A percentile compares a stretch with the other conserved stretches of the same genome.
These are phyloP conservation scores for Zygotorulaspora florentina DNA, from an alignment of 805 yeast species.

Conservation along the genomic window DNA sequence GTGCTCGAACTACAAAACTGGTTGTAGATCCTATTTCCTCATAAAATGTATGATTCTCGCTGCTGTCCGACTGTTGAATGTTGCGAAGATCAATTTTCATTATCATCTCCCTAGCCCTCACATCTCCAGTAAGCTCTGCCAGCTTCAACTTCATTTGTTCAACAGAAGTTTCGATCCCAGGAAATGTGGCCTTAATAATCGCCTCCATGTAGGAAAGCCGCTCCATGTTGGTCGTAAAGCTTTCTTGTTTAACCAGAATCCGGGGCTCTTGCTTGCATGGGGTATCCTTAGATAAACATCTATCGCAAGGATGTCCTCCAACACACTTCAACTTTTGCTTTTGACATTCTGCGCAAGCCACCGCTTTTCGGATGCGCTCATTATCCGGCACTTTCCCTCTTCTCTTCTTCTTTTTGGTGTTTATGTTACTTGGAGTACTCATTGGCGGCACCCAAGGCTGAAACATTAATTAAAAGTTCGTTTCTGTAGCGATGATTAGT, in stretches of 20 bases:
- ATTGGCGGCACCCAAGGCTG: background rate
- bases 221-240: conserved; percentile 3
- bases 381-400: conserved; percentile 11
- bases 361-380: conserved; percentile 11
- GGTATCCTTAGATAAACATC: conserved; percentile 5
- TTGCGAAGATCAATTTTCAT: conserved; percentile 9
- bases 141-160: conserved; percentile 9
- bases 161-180: conserved; percentile 8
- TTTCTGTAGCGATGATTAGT: too few species aligned
- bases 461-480: too few species aligned
- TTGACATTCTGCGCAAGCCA: conserved; percentile 9
- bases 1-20: conserved; percentile 10
- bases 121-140: conserved; percentile 10
- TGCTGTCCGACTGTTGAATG: conserved; percentile 8
- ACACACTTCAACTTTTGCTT: conserved; percentile 10
- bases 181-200: conserved; percentile 9
- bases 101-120: conserved; percentile 8
- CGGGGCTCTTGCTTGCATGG: conserved; percentile 7
- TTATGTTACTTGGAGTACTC: background rate
- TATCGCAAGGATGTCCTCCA: conserved; percentile 9
- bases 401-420: conserved; percentile 4
- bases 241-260: conserved; percentile 6
- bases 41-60: conserved; percentile 9
- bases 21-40: conserved; percentile 12
- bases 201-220: conserved; percentile 12